phyloP scores from a whole-genome alignment of 768 basidiomycete species.

The Podaxis sp. region DNA sequence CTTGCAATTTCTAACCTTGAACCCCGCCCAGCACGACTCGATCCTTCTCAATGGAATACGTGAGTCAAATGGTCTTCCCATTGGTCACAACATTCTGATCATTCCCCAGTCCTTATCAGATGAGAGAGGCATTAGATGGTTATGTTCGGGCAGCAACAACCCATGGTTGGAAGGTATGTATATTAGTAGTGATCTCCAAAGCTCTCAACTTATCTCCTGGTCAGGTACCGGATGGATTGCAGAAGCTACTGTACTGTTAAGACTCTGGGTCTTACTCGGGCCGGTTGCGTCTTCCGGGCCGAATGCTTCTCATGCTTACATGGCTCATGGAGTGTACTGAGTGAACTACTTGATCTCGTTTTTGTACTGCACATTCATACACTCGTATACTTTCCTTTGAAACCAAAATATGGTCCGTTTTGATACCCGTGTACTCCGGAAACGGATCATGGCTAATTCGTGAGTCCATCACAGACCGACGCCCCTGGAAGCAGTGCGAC shows the following conservation, averaged over 20 bases:
- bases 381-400: background rate
- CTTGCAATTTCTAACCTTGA: conserved; percentile 67
- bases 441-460: background rate
- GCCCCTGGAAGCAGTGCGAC: background rate
- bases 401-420: conserved; percentile 3
- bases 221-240: conserved; percentile 23
- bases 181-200: background rate
- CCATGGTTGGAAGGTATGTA: conserved; percentile 58
- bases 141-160: conserved; percentile 61
- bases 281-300: background rate
- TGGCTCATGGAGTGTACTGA: background rate
- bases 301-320: background rate
- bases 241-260: conserved; percentile 5
- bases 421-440: background rate
- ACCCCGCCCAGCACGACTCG: conserved; percentile 57
- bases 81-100: conserved; percentile 6
- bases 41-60: conserved; percentile 43
- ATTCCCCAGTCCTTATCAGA: conserved; percentile 36
- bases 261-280: background rate
- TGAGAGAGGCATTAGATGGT: conserved; percentile 56
- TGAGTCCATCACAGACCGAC: background rate
- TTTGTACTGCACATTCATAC: background rate
- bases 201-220: background rate
- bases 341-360: background rate
- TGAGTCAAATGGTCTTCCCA: conserved; percentile 16